Evolutionary conservation across 306 rosid genomes (phyloP).

Genomic region (Lathyrus oleraceus): DNA sequence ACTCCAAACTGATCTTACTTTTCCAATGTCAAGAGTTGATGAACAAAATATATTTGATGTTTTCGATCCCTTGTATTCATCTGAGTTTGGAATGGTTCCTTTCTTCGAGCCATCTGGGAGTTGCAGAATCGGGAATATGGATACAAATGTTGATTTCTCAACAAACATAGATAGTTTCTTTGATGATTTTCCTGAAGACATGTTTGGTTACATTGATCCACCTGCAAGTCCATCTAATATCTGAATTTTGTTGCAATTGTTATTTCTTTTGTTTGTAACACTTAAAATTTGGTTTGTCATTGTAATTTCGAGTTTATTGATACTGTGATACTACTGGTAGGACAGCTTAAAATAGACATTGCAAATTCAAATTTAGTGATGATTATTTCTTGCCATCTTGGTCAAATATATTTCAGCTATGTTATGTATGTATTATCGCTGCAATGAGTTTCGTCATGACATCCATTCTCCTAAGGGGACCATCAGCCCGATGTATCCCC

Average conservation of each 20-base stretch:
- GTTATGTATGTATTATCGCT: too few relatives aligned
- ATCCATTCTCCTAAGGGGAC: too few relatives aligned
- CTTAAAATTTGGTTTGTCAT: background rate
- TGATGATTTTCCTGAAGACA: conserved; percentile 71
- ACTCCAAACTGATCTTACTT: conserved; percentile 43
- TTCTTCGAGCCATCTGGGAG: conserved; percentile 49
- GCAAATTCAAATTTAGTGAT: conserved; percentile 30
- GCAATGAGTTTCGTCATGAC: too few relatives aligned
- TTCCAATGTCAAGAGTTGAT: conserved; percentile 40
- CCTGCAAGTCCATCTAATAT: conserved; percentile 45
- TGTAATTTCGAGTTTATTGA: conserved; percentile 17
- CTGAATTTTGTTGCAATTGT: conserved; percentile 32
- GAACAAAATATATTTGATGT: conserved; percentile 46
- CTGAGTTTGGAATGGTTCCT: conserved; percentile 46
- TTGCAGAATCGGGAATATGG: conserved; percentile 38
- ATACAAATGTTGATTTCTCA: background rate
- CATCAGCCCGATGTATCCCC: too few relatives aligned
- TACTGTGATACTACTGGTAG: conserved; percentile 14
- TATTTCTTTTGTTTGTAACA: conserved; percentile 1
- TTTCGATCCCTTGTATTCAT: conserved; percentile 43
- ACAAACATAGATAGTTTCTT: conserved; percentile 51
- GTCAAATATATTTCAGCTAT: background rate
- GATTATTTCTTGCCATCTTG: background rate
- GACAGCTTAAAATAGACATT: conserved; percentile 19
- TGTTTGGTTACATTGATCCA: conserved; percentile 63